Evolutionary conservation across 2,329 filamentous ascomycete genomes (phyloP).

Genomic region (Aspergillus udagawae): DNA sequence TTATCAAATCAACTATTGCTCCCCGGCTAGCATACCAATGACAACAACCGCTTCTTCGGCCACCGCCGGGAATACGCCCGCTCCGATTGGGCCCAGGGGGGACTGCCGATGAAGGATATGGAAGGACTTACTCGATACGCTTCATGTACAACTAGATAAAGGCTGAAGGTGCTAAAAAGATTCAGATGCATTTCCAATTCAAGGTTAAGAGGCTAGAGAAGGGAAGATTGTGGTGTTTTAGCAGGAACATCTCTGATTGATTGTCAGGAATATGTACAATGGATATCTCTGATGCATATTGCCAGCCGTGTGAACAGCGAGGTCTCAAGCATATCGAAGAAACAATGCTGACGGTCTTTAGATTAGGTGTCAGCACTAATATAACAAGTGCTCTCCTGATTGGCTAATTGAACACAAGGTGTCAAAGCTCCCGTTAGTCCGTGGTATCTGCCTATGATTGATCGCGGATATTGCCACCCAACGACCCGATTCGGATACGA

Average conservation of each 20-base stretch:
- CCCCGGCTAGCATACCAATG: slow-evolving; percentile 43
- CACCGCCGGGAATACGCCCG: slow-evolving; percentile 59
- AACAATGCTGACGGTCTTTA: not conserved
- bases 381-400: no score
- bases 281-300: not conserved
- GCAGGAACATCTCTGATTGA: not conserved
- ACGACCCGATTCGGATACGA: no score
- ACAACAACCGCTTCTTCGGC: slow-evolving; percentile 64
- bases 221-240: not conserved
- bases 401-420: no score
- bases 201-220: slow-evolving; percentile 35
- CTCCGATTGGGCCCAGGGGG: slow-evolving; percentile 62
- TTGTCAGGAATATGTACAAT: not conserved
- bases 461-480: not conserved
- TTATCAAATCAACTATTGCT: slow-evolving; percentile 53
- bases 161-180: no score
- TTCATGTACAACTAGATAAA: no score
- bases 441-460: no score
- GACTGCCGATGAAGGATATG: no score
- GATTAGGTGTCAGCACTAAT: not conserved
- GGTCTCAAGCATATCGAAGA: no score
- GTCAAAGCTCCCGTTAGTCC: no score
- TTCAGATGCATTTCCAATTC: slow-evolving; percentile 59
- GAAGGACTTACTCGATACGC: no score
- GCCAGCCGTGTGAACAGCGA: no score